Conservation (phyloP, 176 grass and related monocot genomes). For the Cymbopogon citratus region DNA sequence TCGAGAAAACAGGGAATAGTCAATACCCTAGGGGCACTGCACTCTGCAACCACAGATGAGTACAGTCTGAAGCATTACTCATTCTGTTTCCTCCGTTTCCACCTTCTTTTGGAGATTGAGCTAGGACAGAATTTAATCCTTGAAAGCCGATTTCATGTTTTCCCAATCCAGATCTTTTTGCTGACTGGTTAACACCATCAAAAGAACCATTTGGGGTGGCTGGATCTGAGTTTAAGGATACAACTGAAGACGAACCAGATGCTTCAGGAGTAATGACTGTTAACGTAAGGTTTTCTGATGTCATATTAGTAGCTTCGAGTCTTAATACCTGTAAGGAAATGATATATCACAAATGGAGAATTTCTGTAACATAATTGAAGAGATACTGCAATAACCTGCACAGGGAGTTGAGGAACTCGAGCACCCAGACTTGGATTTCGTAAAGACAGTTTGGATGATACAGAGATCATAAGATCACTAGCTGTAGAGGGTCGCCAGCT, state of each 20-base stretch:
- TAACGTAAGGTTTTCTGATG: constrained; percentile 85
- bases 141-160: constrained; percentile 27
- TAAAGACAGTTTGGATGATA: constrained; percentile 62
- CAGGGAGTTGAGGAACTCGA: constrained; percentile 74
- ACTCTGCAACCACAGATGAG: constrained; percentile 94
- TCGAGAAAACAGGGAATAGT: background rate
- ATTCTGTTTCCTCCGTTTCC: constrained; percentile 41
- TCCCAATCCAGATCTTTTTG: constrained; percentile 32
- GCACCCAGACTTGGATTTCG: constrained; percentile 48
- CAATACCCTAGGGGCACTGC: constrained; percentile 88
- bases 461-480: constrained; percentile 89
- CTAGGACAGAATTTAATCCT: constrained; percentile 39
- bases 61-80: constrained; percentile 51
- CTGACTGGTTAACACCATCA: constrained; percentile 42
- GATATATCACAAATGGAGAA: background rate
- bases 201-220: constrained; percentile 44
- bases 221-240: constrained; percentile 80
- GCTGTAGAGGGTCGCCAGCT: constrained; percentile 72
- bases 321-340: constrained; percentile 68
- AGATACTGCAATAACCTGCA: constrained; percentile 60
- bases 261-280: constrained; percentile 89
- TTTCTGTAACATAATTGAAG: constrained; percentile 1
- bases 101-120: constrained; percentile 47
- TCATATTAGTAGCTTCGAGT: constrained; percentile 95
- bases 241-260: constrained; percentile 74